Evolutionary conservation across 139 green algal species (phyloP).

Genomic region (Coelastrella sp.): DNA sequence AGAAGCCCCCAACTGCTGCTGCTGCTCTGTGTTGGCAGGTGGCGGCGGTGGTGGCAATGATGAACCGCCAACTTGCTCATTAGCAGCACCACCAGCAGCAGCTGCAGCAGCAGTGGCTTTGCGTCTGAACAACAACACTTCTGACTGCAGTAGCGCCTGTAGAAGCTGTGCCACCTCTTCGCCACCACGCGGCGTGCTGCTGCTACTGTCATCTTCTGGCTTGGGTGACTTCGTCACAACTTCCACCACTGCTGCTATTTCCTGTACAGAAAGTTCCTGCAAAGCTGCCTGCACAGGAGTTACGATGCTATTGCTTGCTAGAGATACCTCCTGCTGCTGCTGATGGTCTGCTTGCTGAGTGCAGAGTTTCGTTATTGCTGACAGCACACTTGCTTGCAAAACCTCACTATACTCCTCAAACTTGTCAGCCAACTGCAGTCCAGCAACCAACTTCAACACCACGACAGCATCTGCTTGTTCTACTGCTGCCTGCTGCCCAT

Average conservation of each 20-base stretch:
- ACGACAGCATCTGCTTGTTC: neutral
- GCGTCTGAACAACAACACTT: conserved; percentile 20
- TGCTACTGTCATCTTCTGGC: neutral
- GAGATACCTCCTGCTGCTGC: neutral
- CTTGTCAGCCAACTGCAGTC: neutral
- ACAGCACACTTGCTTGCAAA: conserved; percentile 2
- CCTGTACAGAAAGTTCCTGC: neutral
- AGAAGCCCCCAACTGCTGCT: neutral
- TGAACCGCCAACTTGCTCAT: neutral
- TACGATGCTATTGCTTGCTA: neutral
- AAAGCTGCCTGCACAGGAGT: conserved; percentile 5
- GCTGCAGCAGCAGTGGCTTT: conserved; percentile 18
- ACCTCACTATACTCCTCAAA: neutral
- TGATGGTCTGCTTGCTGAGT: neutral
- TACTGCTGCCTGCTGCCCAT: neutral
- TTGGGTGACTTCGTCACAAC: neutral
- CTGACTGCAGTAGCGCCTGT: conserved; percentile 15
- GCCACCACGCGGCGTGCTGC: neutral
- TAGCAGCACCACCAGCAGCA: neutral
- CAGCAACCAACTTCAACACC: neutral
- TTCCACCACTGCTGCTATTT: neutral
- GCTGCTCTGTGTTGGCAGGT: neutral
- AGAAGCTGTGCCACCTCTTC: conserved; percentile 11
- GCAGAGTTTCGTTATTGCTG: neutral
- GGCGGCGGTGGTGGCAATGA: neutral